A percentile compares a stretch with the other conserved stretches of the same genome.
phyloP scores from a whole-genome alignment of 768 basidiomycete species.

The Tulasnella calospora region DNA sequence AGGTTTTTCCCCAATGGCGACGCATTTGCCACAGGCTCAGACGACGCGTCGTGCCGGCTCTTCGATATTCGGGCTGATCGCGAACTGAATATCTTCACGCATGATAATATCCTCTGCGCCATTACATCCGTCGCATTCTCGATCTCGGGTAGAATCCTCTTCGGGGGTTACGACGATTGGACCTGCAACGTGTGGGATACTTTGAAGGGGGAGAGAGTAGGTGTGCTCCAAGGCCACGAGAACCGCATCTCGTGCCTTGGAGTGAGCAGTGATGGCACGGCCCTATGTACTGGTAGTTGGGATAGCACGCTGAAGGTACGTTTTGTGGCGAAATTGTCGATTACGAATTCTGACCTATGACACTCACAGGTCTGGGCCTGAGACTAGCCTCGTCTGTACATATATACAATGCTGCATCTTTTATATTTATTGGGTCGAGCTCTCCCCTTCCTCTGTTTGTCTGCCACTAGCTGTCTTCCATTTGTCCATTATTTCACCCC shows the following conservation, averaged over 20 bases:
- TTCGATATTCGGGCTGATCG: slow-evolving; percentile 98
- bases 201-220: slow-evolving; percentile 95
- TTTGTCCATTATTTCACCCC: slow-evolving; percentile 32
- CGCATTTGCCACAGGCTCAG: slow-evolving; percentile 97
- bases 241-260: slow-evolving; percentile 96
- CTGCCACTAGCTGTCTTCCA: neutral
- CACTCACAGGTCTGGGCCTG: slow-evolving; percentile 9
- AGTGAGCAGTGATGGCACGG: slow-evolving; percentile 95
- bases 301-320: slow-evolving; percentile 91
- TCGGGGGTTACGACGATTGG: slow-evolving; percentile 99
- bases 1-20: slow-evolving; percentile 99
- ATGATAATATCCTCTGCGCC: slow-evolving; percentile 98
- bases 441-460: neutral
- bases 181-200: slow-evolving; percentile 99
- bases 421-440: slow-evolving; percentile 5
- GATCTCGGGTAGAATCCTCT: slow-evolving; percentile 92
- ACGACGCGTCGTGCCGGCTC: slow-evolving; percentile 95
- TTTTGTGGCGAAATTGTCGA: slow-evolving; percentile 24
- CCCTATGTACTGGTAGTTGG: slow-evolving; percentile 97
- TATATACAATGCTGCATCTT: neutral
- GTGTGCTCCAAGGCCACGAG: slow-evolving; percentile 95
- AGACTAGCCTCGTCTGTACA: neutral
- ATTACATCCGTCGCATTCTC: slow-evolving; percentile 99
- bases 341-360: neutral
- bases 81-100: slow-evolving; percentile 93